These are phyloP conservation scores for Phtheirospermum japonicum DNA, from an alignment of 257 asterid genomes.

Conservation along the genomic window DNA sequence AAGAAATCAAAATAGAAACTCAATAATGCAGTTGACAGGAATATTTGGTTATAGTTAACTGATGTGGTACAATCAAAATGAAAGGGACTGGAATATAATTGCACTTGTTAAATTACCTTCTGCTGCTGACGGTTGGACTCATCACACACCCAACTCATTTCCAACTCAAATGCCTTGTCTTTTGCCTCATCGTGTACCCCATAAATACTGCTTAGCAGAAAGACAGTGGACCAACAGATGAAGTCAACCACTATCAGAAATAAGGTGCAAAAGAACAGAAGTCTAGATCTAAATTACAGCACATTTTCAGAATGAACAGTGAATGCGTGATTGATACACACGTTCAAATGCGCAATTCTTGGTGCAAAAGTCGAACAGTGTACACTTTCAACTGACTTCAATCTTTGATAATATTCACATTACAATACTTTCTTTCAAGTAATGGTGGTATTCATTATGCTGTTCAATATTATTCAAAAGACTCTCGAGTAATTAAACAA, in stretches of 20 bases:
- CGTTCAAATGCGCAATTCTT: neutral
- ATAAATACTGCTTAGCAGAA: constrained; percentile 56
- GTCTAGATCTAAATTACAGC: constrained; percentile 6
- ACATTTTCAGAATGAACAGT: constrained; percentile 7
- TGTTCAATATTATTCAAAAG: too few species aligned
- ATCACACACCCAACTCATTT: constrained; percentile 98
- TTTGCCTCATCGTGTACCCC: constrained; percentile 97
- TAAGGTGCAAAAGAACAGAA: neutral
- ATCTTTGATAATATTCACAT: neutral
- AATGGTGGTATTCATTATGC: too few species aligned
- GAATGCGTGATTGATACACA: neutral
- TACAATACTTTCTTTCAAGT: neutral
- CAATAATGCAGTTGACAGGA: neutral
- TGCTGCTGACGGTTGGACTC: constrained; percentile 93
- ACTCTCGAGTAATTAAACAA: too few species aligned
- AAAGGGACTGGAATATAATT: neutral
- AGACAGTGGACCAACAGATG: constrained; percentile 17
- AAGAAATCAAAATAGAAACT: neutral
- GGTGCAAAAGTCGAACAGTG: neutral
- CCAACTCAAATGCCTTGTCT: constrained; percentile 97
- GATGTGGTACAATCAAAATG: too few species aligned
- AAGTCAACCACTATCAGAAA: neutral
- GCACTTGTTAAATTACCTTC: constrained; percentile 53
- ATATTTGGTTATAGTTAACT: too few species aligned
- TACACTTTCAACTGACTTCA: constrained; percentile 2